Evolutionary conservation across 768 basidiomycete species (phyloP), one percentile per base, ranked within the genome.

Genomic region (Coprinellus aureogranulatus): DNA sequence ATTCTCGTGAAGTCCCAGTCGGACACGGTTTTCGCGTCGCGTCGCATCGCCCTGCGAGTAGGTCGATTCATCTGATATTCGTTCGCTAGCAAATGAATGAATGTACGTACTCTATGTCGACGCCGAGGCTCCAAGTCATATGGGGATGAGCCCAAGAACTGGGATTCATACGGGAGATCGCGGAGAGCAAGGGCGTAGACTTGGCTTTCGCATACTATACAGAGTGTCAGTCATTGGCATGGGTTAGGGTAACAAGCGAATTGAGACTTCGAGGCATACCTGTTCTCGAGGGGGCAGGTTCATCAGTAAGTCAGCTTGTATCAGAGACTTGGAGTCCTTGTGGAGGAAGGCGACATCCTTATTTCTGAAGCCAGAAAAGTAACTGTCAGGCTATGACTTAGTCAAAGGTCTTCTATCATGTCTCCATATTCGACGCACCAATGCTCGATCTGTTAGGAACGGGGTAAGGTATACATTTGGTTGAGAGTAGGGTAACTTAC

Each of bases 311-410:
- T 97, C 94, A 2, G 90, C 94, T 68, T 88, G 78, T 46, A 95
- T 81, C 45, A 95, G 73, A 0, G 87, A 83, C 67, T 85, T 89
- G 14, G 86, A 88, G 0, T 81, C 75, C 12, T 75, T 71, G 65
- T 96, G 93, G 58, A 88, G 81, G 71, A 92, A 93, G 0, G 92
- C 90, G 14, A 94, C 83, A 53, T 95, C 93, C 66, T 90, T 88
- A 67, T 90, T 91, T 59, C 72, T 75, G 65, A 84, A 81, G 1
- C 87, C 87, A 10, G 85, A 76, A 67, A 90, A 90, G 65, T 88
- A 89, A 62, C 86, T 87, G 57, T 25, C 4, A 20, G 18, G n/a
- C 18, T 61, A 25, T 57, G 51, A 12, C n/a, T n/a, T n/a, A n/a
- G n/a, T n/a, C n/a, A n/a, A n/a, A n/a, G n/a, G n/a, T n/a, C n/a